Percentiles rank a stretch among this genome's conserved stretches.
These are phyloP conservation scores for Nosema muscidifuracis DNA, from an alignment of 371 early-diverging fungal genomes.

Conservation along the genomic window DNA sequence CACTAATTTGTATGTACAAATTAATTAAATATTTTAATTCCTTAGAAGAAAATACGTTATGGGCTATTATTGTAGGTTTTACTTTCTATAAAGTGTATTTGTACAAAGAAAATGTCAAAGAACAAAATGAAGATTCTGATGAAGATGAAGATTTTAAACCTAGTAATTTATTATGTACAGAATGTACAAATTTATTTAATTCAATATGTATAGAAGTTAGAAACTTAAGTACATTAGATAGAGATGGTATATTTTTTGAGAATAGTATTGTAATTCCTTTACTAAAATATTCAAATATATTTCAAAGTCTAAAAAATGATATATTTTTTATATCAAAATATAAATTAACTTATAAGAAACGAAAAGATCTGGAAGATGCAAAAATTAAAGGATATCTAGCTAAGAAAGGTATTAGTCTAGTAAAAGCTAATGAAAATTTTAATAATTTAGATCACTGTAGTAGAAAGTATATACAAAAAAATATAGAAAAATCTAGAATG, in stretches of 20 bases:
- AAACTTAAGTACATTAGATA: background rate
- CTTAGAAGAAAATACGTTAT: background rate
- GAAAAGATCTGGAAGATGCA: slow-evolving; percentile 7
- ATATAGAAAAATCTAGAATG: background rate
- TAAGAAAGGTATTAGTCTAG: slow-evolving; percentile 17
- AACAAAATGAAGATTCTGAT: background rate
- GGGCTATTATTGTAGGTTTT: background rate
- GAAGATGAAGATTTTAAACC: background rate
- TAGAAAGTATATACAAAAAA: background rate
- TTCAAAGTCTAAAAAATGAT: slow-evolving; percentile 13
- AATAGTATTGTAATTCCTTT: background rate
- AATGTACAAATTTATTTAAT: slow-evolving; percentile 5
- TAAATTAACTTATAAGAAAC: slow-evolving; percentile 15
- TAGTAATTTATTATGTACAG: background rate
- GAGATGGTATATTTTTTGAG: slow-evolving; percentile 8
- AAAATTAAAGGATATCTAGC: slow-evolving; percentile 26
- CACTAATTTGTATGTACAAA: background rate
- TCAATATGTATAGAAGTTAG: slow-evolving; percentile 11
- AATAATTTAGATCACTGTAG: slow-evolving; percentile 17
- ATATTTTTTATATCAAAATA: slow-evolving; percentile 9
- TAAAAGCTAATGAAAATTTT: slow-evolving; percentile 12
- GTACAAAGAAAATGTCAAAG: background rate
- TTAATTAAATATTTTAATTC: background rate
- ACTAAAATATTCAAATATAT: slow-evolving; percentile 21
- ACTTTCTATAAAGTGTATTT: background rate